Percentiles rank a stretch among this genome's conserved stretches.
phyloP scores from a whole-genome alignment of 805 yeast species.

The Candida argentea region DNA sequence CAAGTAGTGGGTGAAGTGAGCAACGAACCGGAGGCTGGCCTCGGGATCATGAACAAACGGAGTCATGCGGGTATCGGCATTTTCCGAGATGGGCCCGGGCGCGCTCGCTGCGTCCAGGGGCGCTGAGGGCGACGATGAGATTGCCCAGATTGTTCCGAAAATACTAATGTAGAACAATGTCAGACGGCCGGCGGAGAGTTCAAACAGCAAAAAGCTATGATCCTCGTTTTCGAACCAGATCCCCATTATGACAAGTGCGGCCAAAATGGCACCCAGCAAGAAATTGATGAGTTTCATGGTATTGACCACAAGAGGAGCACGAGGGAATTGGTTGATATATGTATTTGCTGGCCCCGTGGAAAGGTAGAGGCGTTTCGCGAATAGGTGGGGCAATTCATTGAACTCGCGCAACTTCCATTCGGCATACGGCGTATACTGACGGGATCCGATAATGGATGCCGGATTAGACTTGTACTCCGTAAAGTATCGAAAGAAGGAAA shows the following conservation, averaged over 20 bases:
- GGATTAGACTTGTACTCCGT: slow-evolving; percentile 90
- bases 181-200: slow-evolving; percentile 69
- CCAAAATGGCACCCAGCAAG: slow-evolving; percentile 80
- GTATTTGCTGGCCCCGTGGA: slow-evolving; percentile 73
- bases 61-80: slow-evolving; percentile 14
- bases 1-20: slow-evolving; percentile 82
- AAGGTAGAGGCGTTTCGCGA: slow-evolving; percentile 65
- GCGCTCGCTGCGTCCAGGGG: slow-evolving; percentile 10
- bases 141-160: slow-evolving; percentile 82
- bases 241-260: slow-evolving; percentile 59
- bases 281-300: slow-evolving; percentile 37
- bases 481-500: slow-evolving; percentile 84
- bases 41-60: slow-evolving; percentile 83
- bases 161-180: slow-evolving; percentile 82
- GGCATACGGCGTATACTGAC: slow-evolving; percentile 91
- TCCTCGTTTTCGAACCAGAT: slow-evolving; percentile 76
- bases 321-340: slow-evolving; percentile 88
- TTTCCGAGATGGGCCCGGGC: too few relatives aligned
- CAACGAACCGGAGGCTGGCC: slow-evolving; percentile 65
- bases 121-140: slow-evolving; percentile 52
- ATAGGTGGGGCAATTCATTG: slow-evolving; percentile 86
- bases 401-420: slow-evolving; percentile 93
- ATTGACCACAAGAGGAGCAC: slow-evolving; percentile 41
- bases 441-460: slow-evolving; percentile 49
- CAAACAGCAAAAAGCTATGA: slow-evolving; percentile 74